These are phyloP conservation scores for Brasenia schreberi DNA, from an alignment of 164 flowering plant species.

Conservation along the genomic window DNA sequence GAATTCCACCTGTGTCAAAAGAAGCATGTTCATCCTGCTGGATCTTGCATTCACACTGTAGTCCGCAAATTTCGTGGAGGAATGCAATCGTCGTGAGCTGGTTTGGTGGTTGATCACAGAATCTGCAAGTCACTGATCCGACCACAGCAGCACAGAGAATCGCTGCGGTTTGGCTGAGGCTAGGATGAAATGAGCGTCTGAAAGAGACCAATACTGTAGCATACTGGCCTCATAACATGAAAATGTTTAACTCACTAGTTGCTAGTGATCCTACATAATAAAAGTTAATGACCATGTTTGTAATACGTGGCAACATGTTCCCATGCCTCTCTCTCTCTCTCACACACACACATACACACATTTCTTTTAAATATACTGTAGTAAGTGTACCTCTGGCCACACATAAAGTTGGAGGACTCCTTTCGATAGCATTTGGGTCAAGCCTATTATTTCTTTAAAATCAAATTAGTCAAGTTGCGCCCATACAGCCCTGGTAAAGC, in stretches of 20 bases:
- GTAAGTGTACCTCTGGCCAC: background rate
- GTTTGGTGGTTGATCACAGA: background rate
- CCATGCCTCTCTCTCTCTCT: background rate
- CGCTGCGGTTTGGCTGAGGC: background rate
- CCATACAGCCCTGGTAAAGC: too few relatives aligned
- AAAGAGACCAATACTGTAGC: background rate
- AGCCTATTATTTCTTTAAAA: too few relatives aligned
- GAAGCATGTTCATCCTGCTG: too few relatives aligned
- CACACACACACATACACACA: background rate
- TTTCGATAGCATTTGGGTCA: too few relatives aligned
- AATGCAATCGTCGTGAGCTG: too few relatives aligned
- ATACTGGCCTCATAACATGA: background rate
- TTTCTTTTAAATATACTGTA: background rate
- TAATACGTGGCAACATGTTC: background rate
- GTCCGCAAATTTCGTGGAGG: too few relatives aligned
- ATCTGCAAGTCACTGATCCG: background rate
- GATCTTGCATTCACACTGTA: too few relatives aligned
- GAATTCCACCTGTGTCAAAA: too few relatives aligned
- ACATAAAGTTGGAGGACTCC: too few relatives aligned
- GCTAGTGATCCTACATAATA: background rate
- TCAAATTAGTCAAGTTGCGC: too few relatives aligned
- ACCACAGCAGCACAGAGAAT: background rate
- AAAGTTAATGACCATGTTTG: background rate
- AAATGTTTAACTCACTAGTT: background rate
- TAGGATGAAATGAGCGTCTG: background rate